Base-by-base conservation (phyloP, 2,329 filamentous ascomycete genomes). In the Fusarium protoensiforme region DNA sequence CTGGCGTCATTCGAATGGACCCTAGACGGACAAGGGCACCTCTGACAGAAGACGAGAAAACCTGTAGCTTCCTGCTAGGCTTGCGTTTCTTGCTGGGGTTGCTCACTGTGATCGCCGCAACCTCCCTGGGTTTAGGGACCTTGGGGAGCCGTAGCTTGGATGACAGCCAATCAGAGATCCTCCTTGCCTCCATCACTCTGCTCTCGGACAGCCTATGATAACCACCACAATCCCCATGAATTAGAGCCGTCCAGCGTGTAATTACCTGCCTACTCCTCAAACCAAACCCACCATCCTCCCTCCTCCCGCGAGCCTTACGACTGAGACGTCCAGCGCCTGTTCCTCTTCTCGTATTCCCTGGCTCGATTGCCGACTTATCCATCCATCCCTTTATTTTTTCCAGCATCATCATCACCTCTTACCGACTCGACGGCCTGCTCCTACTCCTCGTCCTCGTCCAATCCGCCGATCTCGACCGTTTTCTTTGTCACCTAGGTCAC, bases 401-500 rank as follows among this genome's bases (percentile, higher is more conserved):
- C 16, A 51, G 35, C n/a, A 59, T 27, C 35, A 35, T 7, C 35
- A 54, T 24, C 36, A 51, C 46, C 22, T 24, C 36, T 16, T 59
- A 38, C 36, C 43, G 53, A 29, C 46, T 24, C 57, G 51, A 13
- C 43, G 3, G 22, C 53, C 54, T 59, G 36, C 51, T 43, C 43
- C 63, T 57, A 36, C 57, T 43, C 43, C 63, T 57, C 48, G 7
- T 27, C 51, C n/a, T 38, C 53, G 18, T 35, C 59, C 43, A 48
- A 48, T 48, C 43, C 24, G 46, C 43, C 67, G 54, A 43, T 39
- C 67, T 48, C 48, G 48, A 58, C 71, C 59, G 64, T 69, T 63
- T 75, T 65, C 66, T 73, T 68, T 67, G 69, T 75, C 69, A 56
- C 68, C 68, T 61, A 71, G 71, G 71, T 72, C 71, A 73, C 64